Base-by-base conservation (phyloP, 1,284 basidiomycete genomes). In the Ustilago vetiveriae region DNA sequence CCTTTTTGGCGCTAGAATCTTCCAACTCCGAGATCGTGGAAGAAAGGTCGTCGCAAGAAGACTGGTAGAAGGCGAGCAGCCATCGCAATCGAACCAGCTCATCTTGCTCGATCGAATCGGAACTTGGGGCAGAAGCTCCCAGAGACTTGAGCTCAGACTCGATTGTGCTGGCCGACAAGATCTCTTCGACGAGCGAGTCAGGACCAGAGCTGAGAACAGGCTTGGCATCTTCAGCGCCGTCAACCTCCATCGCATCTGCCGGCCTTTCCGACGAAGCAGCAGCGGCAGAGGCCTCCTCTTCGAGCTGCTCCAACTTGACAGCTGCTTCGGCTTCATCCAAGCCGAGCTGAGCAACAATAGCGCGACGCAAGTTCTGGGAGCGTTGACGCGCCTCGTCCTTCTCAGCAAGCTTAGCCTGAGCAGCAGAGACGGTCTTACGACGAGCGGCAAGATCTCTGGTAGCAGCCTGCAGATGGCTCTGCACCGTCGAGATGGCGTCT, bases 381-480 rank as follows among this genome's bases (percentile, higher is more conserved):
- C 67, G 42, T 30, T 76, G 66, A 17, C 59, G 46, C 8, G 67
- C 63, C 58, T 80, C 79, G 33, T 78, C 77, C 39, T 67, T 74
- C 53, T 74, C 69, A 3, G 71, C 75, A 21, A 76, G 55, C n/a
- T 60, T 62, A 11, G 42, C 64, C 53, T 79, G 77, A 1, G 72
- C 75, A 9, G 66, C 74, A 14, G 54, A 43, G 11, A 81, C 71
- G 14, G 66, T 59, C 33, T 90, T 90, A 35, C 95, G 88, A 75
- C 94, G 90, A 56, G 93, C 90, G 0, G 94, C 90, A 7, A 99
- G 87, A 68, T 94, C 90, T 55, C 91, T 88, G 0, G 94, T 98
- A 1, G 93, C 91, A 4, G 90, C 89, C 42, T 92, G 90, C 9
- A 98, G 87, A 74, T 94, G 90, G 6, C 88, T 88, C 82, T 94